Evolutionary conservation across 208 protist species (phyloP), one percentile per base, ranked within the genome.

Genomic region (Naegleria fowleri): DNA sequence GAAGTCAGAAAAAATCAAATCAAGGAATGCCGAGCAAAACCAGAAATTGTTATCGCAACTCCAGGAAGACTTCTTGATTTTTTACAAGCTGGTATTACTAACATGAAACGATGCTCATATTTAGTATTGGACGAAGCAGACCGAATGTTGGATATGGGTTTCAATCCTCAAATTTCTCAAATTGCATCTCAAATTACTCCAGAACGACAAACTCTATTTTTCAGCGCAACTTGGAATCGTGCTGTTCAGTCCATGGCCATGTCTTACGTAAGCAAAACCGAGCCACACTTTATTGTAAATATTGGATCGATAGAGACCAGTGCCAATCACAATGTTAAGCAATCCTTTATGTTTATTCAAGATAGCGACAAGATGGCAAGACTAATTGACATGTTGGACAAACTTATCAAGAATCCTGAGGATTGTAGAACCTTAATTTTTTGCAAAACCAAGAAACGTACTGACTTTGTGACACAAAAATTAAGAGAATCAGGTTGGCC

Each of bases 91-190:
- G 75, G 93, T 13, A 93, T 95, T 9, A 96, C 95, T 13, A 96
- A 96, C 83, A 91, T 98, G 90, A 90, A 84, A 0, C 92, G 95
- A 29, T 90, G 96, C 0, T 96, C 94, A 0, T 99, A 96, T 93
- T 93, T 99, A 0, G 97, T 99, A 11, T 94, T 99, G 6, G 99
- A 99, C 94, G 99, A 99, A 94, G 98, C 98, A 0, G 99, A 99
- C 92, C 95, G 98, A 84, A 99, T 99, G 98, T 97, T 99, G 41
- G 98, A 99, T 92, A 98, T 99, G 96, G 98, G 98, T 41, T 99
- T 99, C 93, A 98, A 99, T 92, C 96, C 97, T 22, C 98, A 99
- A 94, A 99, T 99, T 67, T 95, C 93, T n/a, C 95, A 96, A 67
- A 96, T 99, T 75, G 95, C 99, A 91, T 95, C 95, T 29, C 96